phyloP scores from a whole-genome alignment of 371 early-diverging fungal genomes.

The Apophysomyces sp. region DNA sequence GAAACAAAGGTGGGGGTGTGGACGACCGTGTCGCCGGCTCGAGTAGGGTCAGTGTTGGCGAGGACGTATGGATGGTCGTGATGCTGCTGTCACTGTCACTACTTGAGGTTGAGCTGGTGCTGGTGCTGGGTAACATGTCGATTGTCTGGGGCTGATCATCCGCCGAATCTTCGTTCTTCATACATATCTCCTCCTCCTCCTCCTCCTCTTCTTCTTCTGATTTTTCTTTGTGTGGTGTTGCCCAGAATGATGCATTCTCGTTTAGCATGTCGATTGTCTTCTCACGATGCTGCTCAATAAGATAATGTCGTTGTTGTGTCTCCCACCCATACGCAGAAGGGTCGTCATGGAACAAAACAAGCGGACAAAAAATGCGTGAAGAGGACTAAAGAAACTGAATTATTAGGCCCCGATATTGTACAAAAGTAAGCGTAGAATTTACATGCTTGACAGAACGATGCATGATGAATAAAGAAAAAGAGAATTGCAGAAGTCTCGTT shows the following conservation, averaged over 20 bases:
- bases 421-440: neutral
- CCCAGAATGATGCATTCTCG: neutral
- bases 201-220: neutral
- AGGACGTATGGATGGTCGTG: neutral
- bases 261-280: neutral
- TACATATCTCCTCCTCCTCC: neutral
- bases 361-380: neutral
- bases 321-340: neutral
- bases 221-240: neutral
- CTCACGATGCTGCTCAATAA: neutral
- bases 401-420: neutral
- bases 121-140: neutral
- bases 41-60: neutral
- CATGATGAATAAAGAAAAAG: neutral
- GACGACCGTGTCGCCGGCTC: neutral
- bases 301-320: neutral
- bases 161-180: neutral
- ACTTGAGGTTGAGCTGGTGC: neutral
- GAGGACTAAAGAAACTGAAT: neutral
- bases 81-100: neutral
- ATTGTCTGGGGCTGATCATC: neutral
- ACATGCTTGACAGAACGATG: neutral
- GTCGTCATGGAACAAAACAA: conserved; percentile 1
- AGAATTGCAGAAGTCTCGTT: neutral
- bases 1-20: neutral